phyloP scores from a whole-genome alignment of 116 monocot genomes.

The Dioscorea cayenensis region DNA sequence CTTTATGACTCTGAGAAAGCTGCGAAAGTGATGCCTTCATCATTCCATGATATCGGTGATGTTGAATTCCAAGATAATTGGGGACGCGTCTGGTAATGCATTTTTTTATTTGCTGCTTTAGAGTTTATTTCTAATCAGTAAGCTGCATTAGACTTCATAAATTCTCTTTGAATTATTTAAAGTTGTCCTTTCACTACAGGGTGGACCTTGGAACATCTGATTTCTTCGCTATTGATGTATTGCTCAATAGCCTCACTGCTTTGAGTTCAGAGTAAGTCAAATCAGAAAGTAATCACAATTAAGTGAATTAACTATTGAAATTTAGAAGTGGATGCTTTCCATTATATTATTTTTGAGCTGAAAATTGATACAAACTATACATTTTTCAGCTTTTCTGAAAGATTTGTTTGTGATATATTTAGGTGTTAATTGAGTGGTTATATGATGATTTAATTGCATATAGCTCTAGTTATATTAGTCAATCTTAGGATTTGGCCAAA shows the following conservation, averaged over 20 bases:
- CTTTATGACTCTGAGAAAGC: conserved; percentile 78
- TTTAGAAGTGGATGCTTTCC: neutral
- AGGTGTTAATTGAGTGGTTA: too few relatives aligned
- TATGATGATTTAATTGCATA: neutral
- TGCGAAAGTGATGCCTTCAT: conserved; percentile 66
- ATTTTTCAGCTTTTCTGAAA: neutral
- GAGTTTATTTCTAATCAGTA: too few relatives aligned
- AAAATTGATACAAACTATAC: neutral
- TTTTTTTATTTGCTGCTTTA: neutral
- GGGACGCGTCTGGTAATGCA: conserved; percentile 85
- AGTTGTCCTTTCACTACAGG: conserved; percentile 34
- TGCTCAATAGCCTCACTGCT: conserved; percentile 84
- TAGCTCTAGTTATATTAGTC: neutral
- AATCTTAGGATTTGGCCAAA: too few relatives aligned
- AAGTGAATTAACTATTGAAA: neutral
- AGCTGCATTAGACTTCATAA: neutral
- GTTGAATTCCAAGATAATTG: conserved; percentile 98
- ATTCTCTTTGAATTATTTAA: neutral
- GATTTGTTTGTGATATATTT: neutral
- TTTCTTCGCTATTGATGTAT: conserved; percentile 80
- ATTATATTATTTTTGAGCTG: neutral
- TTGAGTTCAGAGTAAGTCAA: conserved; percentile 88
- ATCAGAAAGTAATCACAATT: neutral
- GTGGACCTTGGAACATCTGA: conserved; percentile 97
- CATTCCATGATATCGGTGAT: conserved; percentile 95